phyloP scores from a whole-genome alignment of 2,329 filamentous ascomycete species.

The Fusarium nisikadoi region DNA sequence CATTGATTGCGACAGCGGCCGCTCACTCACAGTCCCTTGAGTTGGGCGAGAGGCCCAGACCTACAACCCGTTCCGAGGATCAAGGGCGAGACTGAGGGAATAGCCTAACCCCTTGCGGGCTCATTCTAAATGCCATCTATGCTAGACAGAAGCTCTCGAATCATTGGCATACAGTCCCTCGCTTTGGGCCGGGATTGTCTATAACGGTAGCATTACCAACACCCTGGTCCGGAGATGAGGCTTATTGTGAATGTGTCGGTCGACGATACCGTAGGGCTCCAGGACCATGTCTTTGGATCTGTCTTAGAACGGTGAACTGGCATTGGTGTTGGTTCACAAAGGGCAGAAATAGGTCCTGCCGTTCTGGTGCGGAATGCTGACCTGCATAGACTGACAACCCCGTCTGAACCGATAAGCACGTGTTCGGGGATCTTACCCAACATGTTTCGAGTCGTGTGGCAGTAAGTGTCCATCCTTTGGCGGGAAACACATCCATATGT shows the following conservation, averaged over 20 bases:
- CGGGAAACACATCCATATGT: background rate
- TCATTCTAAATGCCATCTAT: background rate
- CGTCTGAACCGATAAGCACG: background rate
- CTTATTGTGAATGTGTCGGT: background rate
- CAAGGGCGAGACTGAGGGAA: background rate
- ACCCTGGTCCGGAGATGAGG: background rate
- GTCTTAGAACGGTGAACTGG: background rate
- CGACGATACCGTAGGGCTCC: background rate
- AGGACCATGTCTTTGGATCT: slow-evolving; percentile 8
- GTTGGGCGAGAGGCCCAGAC: slow-evolving; percentile 20
- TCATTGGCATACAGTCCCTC: slow-evolving; percentile 2
- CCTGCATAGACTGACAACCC: background rate
- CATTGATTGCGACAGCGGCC: background rate
- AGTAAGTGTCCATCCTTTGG: background rate
- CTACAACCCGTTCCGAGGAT: slow-evolving; percentile 3
- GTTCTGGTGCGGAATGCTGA: slow-evolving; percentile 7
- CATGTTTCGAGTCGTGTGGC: background rate
- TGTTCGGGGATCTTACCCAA: background rate
- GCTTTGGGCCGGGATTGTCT: background rate
- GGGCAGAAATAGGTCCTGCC: slow-evolving; percentile 3
- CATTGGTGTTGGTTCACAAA: slow-evolving; percentile 10
- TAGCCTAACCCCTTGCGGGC: slow-evolving; percentile 19
- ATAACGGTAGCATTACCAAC: background rate
- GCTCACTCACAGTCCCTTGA: background rate
- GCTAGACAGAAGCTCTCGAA: background rate